Evolutionary conservation across 371 early-diverging fungal genomes (phyloP).

Genomic region (Apophysomyces variabilis): DNA sequence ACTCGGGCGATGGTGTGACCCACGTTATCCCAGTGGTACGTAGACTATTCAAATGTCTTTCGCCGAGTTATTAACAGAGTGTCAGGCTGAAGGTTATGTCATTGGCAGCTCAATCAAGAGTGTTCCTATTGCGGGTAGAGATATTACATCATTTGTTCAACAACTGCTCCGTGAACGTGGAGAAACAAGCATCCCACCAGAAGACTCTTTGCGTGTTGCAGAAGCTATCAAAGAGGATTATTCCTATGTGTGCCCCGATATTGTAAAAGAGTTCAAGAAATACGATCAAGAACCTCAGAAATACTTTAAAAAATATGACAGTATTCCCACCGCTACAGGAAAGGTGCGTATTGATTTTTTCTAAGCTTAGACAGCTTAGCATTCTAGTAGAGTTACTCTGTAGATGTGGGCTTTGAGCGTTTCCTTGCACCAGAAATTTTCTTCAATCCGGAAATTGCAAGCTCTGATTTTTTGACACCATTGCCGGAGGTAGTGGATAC

Average conservation of each 20-base stretch:
- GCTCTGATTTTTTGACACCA: constrained; percentile 95
- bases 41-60: neutral
- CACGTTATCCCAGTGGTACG: constrained; percentile 97
- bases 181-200: constrained; percentile 93
- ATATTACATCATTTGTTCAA: constrained; percentile 96
- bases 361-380: neutral
- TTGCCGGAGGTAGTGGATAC: constrained; percentile 95
- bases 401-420: constrained; percentile 97
- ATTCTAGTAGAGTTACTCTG: constrained; percentile 71
- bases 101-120: constrained; percentile 97
- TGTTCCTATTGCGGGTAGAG: constrained; percentile 97
- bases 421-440: constrained; percentile 98
- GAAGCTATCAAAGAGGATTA: constrained; percentile 95
- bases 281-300: constrained; percentile 90
- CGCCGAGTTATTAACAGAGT: constrained; percentile 1
- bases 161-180: constrained; percentile 94
- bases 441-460: constrained; percentile 97
- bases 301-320: constrained; percentile 86
- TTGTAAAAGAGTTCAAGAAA: constrained; percentile 95
- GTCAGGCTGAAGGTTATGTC: constrained; percentile 96
- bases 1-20: constrained; percentile 86
- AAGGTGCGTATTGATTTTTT: constrained; percentile 54
- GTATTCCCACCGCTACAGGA: constrained; percentile 84
- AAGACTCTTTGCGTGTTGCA: constrained; percentile 93
- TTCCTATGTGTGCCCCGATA: constrained; percentile 95